Percentiles rank a stretch among this genome's conserved stretches.
Conservation (phyloP, 345 rosid genomes). For the Populus euphratica region DNA sequence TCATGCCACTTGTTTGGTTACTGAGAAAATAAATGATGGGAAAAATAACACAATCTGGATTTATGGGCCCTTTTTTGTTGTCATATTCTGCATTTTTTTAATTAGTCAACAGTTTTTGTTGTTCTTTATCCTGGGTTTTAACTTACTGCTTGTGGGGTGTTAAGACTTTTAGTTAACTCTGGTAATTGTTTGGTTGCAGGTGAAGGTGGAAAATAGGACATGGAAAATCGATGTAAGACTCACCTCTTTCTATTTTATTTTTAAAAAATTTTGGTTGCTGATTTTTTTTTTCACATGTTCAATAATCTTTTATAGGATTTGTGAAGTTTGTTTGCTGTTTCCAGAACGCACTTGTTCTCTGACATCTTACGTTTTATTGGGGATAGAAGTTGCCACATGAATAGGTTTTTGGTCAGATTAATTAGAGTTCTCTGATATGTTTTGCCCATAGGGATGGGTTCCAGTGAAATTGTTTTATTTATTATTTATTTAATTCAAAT, state of each 20-base stretch:
- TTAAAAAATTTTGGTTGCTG: not conserved
- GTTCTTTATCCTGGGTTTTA: not conserved
- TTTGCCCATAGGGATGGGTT: not conserved
- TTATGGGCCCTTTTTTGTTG: too few relatives aligned
- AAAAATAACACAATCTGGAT: not conserved
- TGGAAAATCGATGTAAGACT: conserved; percentile 88
- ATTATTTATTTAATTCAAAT: not conserved
- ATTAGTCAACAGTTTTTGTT: not conserved
- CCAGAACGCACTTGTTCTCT: not conserved
- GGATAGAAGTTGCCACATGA: not conserved
- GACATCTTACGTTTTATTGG: too few relatives aligned
- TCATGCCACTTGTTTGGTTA: not conserved
- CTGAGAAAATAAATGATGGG: not conserved
- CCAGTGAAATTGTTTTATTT: not conserved
- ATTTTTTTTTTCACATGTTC: not conserved
- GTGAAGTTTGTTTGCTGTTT: not conserved
- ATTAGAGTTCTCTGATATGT: not conserved
- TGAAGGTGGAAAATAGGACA: conserved; percentile 82
- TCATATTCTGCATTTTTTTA: not conserved
- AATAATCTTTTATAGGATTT: not conserved
- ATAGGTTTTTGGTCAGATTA: not conserved
- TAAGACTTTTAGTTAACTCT: not conserved
- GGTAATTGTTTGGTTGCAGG: conserved; percentile 48
- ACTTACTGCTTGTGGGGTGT: not conserved
- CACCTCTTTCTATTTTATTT: not conserved